Conservation (phyloP, 2,329 filamentous ascomycete species). For the Paecilomyces variotii region DNA sequence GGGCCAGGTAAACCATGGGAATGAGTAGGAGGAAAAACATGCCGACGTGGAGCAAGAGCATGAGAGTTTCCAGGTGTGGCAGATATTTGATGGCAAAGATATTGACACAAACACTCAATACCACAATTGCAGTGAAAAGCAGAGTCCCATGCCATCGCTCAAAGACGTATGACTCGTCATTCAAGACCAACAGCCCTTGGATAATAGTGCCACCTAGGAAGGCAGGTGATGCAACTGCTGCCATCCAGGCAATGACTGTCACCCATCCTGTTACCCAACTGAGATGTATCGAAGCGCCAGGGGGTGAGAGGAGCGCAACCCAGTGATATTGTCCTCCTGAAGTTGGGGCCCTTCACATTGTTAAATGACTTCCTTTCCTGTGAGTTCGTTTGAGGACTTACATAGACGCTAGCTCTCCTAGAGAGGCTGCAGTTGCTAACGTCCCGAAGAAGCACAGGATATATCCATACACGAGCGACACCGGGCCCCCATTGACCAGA, state of each 20-base stretch:
- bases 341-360: slow-evolving; percentile 29
- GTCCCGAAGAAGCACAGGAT: slow-evolving; percentile 25
- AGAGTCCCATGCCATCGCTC: slow-evolving; percentile 40
- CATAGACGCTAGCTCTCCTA: slow-evolving; percentile 35
- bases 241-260: slow-evolving; percentile 38
- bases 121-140: slow-evolving; percentile 32
- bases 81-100: slow-evolving; percentile 32
- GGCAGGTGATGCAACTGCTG: slow-evolving; percentile 35
- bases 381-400: slow-evolving; percentile 11
- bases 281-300: slow-evolving; percentile 31
- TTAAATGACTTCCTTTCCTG: background rate
- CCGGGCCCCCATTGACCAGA: slow-evolving; percentile 29
- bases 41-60: slow-evolving; percentile 35
- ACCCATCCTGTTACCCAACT: slow-evolving; percentile 39
- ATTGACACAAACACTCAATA: slow-evolving; percentile 35
- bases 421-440: slow-evolving; percentile 27
- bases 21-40: slow-evolving; percentile 38
- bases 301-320: slow-evolving; percentile 39
- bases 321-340: slow-evolving; percentile 35
- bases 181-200: slow-evolving; percentile 39
- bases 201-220: slow-evolving; percentile 40
- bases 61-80: slow-evolving; percentile 31
- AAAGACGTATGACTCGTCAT: slow-evolving; percentile 32
- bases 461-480: slow-evolving; percentile 31
- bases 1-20: slow-evolving; percentile 35